Percentiles rank a stretch among this genome's conserved stretches.
Conservation (phyloP, 2,329 filamentous ascomycete genomes). For the Aspergillus proliferans region DNA sequence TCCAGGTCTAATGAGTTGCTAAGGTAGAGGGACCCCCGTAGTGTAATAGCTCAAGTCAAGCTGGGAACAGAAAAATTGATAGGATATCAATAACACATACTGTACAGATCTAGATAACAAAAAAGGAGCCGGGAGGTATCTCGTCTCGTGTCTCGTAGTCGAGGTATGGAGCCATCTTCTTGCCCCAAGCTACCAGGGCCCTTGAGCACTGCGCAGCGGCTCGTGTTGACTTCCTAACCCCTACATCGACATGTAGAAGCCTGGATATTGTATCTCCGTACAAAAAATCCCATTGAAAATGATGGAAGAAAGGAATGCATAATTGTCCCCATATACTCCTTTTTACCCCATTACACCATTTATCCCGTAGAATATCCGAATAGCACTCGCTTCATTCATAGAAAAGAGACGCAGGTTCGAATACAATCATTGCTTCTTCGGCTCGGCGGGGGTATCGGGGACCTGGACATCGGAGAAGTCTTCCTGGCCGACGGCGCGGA, state of each 20-base stretch:
- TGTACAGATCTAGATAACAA: not conserved
- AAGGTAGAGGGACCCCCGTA: not conserved
- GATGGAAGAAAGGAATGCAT: not conserved
- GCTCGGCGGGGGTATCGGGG: conserved; percentile 59
- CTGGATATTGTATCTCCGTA: not conserved
- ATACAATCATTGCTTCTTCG: conserved; percentile 21
- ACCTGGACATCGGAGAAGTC: conserved; percentile 94
- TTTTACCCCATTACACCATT: conserved; percentile 9
- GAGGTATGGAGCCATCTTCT: not conserved
- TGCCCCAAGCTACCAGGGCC: too few species aligned
- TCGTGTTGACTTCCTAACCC: too few species aligned
- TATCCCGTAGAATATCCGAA: not conserved
- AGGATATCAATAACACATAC: conserved; percentile 1
- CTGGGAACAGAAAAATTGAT: not conserved
- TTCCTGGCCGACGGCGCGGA: conserved; percentile 86
- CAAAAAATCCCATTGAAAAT: not conserved
- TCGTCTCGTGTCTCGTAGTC: not conserved
- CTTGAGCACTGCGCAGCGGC: too few species aligned
- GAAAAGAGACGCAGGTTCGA: not conserved
- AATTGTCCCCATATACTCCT: conserved; percentile 7
- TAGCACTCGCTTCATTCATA: not conserved
- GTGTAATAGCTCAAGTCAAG: not conserved
- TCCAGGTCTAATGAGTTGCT: not conserved
- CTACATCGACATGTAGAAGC: too few species aligned
- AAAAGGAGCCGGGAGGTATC: not conserved